phyloP scores from a whole-genome alignment of 768 basidiomycete species.

The Lyophyllum semitale region DNA sequence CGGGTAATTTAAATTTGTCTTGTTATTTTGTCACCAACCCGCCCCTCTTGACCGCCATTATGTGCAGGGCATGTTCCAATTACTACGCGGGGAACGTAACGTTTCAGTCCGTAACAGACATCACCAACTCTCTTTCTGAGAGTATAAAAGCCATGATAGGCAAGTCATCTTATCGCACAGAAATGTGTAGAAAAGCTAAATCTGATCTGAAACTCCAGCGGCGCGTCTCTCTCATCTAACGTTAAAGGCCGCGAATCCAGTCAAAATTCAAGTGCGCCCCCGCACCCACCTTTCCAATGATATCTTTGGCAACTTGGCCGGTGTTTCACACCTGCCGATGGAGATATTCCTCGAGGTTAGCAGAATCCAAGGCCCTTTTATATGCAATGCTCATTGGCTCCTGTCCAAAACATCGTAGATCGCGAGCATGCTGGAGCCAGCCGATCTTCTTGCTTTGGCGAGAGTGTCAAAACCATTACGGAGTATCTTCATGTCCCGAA shows the following conservation, averaged over 20 bases:
- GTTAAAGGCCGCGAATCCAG: neutral
- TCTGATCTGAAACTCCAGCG: neutral
- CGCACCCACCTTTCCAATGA: neutral
- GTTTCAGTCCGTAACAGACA: too few relatives aligned
- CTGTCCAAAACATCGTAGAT: neutral
- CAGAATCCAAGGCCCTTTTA: neutral
- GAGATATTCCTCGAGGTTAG: neutral
- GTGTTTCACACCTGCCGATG: neutral
- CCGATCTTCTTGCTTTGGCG: neutral
- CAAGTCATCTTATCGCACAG: neutral
- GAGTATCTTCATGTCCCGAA: constrained; percentile 5
- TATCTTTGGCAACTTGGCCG: neutral
- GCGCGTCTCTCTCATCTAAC: neutral
- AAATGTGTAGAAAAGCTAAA: too few relatives aligned
- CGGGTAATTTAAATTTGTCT: too few relatives aligned
- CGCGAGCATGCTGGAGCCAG: neutral
- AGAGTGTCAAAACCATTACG: constrained; percentile 4
- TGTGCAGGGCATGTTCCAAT: too few relatives aligned
- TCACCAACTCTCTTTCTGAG: neutral
- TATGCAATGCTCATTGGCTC: neutral
- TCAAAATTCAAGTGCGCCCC: neutral
- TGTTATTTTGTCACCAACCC: too few relatives aligned
- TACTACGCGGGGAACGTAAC: too few relatives aligned
- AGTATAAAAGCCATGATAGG: neutral
- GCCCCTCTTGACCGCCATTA: too few relatives aligned